Percentiles rank a stretch among this genome's conserved stretches.
These are phyloP conservation scores for Stipa capillata DNA, from an alignment of 176 grass and related monocot species.

Conservation along the genomic window DNA sequence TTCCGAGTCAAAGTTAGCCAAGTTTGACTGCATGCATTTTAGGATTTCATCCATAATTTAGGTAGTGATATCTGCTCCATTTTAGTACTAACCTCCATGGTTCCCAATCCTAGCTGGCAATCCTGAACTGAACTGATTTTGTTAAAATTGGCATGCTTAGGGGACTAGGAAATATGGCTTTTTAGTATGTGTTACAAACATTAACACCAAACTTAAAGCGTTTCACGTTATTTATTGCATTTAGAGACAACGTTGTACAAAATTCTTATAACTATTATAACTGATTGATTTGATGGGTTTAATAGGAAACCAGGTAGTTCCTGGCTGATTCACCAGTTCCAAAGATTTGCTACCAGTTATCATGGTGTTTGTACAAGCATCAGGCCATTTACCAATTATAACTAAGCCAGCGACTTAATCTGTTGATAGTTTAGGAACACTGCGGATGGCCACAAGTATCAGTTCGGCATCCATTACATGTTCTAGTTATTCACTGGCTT, in stretches of 20 bases:
- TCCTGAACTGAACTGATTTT: not conserved
- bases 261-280: not conserved
- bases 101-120: not conserved
- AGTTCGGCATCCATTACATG: not conserved
- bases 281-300: not conserved
- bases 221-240: too few species aligned
- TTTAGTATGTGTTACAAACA: not conserved
- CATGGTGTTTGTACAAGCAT: not conserved
- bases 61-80: too few species aligned
- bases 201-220: not conserved
- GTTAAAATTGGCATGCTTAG: conserved; percentile 4
- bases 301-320: not conserved
- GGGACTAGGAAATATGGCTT: not conserved
- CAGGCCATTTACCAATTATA: not conserved
- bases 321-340: not conserved
- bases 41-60: too few species aligned
- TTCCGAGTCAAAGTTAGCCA: too few species aligned
- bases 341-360: not conserved
- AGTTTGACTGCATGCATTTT: too few species aligned
- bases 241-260: not conserved
- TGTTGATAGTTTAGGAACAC: not conserved
- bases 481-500: not conserved
- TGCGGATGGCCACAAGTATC: not conserved
- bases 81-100: not conserved
- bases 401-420: not conserved